phyloP scores from a whole-genome alignment of 257 asterid species.

The Verbena officinalis region DNA sequence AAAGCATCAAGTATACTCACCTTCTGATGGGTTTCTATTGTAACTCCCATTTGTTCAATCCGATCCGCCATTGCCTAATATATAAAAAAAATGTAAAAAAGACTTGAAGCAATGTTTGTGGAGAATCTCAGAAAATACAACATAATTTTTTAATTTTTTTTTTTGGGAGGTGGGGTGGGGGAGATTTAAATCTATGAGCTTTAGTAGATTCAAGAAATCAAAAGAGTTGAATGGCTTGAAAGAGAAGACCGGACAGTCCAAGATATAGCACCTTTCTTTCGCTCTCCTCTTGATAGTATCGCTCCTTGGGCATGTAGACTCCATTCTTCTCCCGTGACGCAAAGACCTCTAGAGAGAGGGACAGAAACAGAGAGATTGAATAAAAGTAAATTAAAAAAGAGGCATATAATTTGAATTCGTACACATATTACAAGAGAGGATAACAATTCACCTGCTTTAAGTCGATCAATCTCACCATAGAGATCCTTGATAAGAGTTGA shows the following conservation, averaged over 20 bases:
- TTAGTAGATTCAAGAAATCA: background rate
- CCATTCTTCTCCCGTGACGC: conserved; percentile 92
- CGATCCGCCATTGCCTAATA: conserved; percentile 88
- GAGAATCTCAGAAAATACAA: background rate
- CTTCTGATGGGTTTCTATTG: conserved; percentile 75
- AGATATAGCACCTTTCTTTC: conserved; percentile 63
- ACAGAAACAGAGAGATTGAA: background rate
- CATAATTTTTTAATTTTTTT: too few relatives aligned
- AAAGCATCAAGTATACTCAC: conserved; percentile 31
- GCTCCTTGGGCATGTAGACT: conserved; percentile 84
- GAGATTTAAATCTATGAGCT: background rate
- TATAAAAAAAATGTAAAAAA: conserved; percentile 10
- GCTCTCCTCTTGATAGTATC: conserved; percentile 77
- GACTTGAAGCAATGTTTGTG: background rate
- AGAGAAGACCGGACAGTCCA: conserved; percentile 10
- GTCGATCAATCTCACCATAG: conserved; percentile 79
- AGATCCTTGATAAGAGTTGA: conserved; percentile 75
- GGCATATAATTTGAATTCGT: background rate
- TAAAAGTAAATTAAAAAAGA: background rate
- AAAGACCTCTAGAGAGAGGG: conserved; percentile 64
- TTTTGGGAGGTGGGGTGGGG: too few relatives aligned
- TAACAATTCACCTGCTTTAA: conserved; percentile 57
- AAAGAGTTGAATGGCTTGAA: conserved; percentile 9
- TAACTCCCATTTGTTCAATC: conserved; percentile 76
- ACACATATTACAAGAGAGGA: background rate